phyloP scores from a whole-genome alignment of 2,329 filamentous ascomycete species.

The Talaromyces pinophilus region DNA sequence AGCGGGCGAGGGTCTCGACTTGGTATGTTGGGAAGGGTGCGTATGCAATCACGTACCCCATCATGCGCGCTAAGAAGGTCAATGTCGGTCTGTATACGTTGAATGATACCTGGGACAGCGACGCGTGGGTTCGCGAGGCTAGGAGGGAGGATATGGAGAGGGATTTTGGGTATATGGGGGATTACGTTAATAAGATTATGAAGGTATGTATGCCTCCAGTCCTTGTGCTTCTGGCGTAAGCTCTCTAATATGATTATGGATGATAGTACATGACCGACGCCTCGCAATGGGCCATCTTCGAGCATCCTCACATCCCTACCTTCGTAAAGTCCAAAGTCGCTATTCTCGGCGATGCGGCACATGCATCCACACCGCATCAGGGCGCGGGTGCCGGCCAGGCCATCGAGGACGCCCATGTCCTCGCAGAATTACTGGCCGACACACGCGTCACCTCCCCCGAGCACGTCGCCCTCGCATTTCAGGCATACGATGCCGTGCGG shows the following conservation, averaged over 20 bases:
- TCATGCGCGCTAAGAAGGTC: conserved; percentile 36
- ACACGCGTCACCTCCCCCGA: conserved; percentile 29
- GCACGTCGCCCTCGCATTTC: conserved; percentile 50
- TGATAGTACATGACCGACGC: conserved; percentile 18
- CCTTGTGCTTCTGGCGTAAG: not conserved
- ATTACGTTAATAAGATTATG: conserved; percentile 31
- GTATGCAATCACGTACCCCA: conserved; percentile 39
- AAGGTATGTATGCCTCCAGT: conserved; percentile 28
- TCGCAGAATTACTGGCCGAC: conserved; percentile 51
- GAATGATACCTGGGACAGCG: conserved; percentile 33
- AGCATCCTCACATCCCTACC: conserved; percentile 35
- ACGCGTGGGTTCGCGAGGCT: conserved; percentile 35
- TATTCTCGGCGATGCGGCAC: conserved; percentile 43
- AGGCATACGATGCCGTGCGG: conserved; percentile 54
- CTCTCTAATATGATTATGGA: not conserved
- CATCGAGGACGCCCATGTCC: conserved; percentile 37
- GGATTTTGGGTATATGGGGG: conserved; percentile 34
- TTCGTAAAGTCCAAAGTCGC: conserved; percentile 34
- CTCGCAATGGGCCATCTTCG: conserved; percentile 42
- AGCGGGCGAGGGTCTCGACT: conserved; percentile 33
- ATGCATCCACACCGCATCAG: conserved; percentile 42
- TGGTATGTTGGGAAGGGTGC: conserved; percentile 36
- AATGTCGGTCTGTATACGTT: conserved; percentile 37
- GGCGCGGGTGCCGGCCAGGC: conserved; percentile 44
- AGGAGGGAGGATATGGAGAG: conserved; percentile 33